Conservation (phyloP, 805 yeast species). For the Sungouiozyma intestinalis region DNA sequence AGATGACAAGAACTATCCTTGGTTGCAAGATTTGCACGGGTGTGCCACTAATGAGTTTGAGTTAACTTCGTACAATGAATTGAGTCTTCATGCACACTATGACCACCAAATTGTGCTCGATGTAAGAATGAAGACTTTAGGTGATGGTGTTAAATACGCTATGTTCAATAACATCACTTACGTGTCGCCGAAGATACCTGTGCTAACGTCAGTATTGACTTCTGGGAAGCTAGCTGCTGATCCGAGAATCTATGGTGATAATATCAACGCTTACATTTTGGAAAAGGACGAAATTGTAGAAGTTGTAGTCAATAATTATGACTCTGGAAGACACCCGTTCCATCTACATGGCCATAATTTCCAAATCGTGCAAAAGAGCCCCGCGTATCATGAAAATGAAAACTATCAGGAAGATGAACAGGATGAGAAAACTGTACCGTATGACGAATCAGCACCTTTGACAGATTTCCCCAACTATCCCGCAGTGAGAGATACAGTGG, state of each 20-base stretch:
- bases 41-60: conserved; percentile 28
- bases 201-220: conserved; percentile 51
- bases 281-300: conserved; percentile 58
- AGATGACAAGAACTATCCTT: neutral
- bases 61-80: conserved; percentile 33
- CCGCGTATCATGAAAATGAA: conserved; percentile 39
- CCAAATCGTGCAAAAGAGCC: conserved; percentile 49
- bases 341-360: conserved; percentile 68
- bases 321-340: conserved; percentile 72
- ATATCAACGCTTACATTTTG: conserved; percentile 53
- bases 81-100: conserved; percentile 42
- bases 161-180: conserved; percentile 61
- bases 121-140: conserved; percentile 57
- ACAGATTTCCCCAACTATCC: conserved; percentile 48
- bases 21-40: conserved; percentile 8
- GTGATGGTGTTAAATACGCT: conserved; percentile 68
- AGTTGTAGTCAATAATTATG: conserved; percentile 66
- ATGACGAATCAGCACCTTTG: conserved; percentile 34
- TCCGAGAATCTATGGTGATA: conserved; percentile 60
- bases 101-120: conserved; percentile 52
- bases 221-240: conserved; percentile 49
- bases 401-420: conserved; percentile 15
- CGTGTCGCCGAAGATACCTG: conserved; percentile 60
- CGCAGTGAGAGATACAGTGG: conserved; percentile 58
- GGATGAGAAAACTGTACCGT: conserved; percentile 38